phyloP scores from a whole-genome alignment of 495 filamentous ascomycete species.

The Lepidopterella palustris region DNA sequence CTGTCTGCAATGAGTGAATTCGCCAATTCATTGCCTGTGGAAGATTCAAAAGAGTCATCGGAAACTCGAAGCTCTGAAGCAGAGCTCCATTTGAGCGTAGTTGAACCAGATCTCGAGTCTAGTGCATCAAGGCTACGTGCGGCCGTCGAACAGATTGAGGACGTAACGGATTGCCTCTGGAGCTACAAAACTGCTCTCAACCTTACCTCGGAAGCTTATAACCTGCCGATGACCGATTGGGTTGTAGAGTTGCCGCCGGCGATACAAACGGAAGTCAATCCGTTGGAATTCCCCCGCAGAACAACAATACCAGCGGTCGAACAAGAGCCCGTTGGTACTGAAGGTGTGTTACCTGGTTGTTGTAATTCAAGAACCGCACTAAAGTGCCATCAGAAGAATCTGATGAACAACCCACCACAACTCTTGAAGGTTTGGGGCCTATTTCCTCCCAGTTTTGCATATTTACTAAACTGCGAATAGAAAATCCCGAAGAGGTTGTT shows the following conservation, averaged over 20 bases:
- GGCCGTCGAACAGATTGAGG: not conserved
- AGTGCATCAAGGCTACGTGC: not conserved
- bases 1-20: not conserved
- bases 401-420: not conserved
- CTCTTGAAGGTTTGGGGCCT: not conserved
- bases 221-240: not conserved
- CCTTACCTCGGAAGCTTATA: not conserved
- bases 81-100: not conserved
- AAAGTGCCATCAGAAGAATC: not conserved
- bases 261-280: not conserved
- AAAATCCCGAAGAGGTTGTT: not conserved
- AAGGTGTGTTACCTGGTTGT: not conserved
- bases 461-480: not conserved
- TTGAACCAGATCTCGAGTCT: not conserved
- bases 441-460: not conserved
- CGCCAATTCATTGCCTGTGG: not conserved
- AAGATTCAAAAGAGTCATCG: not conserved
- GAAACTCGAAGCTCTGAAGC: not conserved
- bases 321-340: not conserved
- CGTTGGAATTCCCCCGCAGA: not conserved
- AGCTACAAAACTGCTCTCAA: not conserved
- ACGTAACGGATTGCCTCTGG: not conserved
- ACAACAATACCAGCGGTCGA: not conserved
- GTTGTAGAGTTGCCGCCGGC: not conserved
- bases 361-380: not conserved